These are phyloP conservation scores for Gossypium laxum DNA, from an alignment of 441 rosid genomes.

Conservation along the genomic window DNA sequence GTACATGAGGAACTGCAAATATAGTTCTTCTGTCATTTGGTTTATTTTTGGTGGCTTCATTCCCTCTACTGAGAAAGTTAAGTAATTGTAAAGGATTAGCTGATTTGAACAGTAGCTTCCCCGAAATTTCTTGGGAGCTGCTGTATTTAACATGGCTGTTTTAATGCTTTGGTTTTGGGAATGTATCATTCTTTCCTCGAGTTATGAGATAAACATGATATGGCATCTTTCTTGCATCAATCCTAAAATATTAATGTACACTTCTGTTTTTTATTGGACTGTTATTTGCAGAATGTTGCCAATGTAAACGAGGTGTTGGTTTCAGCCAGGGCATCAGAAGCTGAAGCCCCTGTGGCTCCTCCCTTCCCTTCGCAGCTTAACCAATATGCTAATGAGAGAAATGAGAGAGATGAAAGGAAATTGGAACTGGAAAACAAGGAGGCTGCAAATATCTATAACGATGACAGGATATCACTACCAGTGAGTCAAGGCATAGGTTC, in stretches of 20 bases:
- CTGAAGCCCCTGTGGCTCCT: slow-evolving; percentile 37
- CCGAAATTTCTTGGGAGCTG: background rate
- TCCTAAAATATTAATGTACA: background rate
- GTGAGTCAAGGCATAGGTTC: slow-evolving; percentile 28
- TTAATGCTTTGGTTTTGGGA: background rate
- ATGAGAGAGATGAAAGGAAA: slow-evolving; percentile 30
- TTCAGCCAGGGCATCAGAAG: slow-evolving; percentile 47
- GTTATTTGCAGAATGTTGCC: slow-evolving; percentile 34
- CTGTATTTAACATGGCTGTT: background rate
- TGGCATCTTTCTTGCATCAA: background rate
- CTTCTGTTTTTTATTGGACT: background rate
- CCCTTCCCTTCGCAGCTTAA: slow-evolving; percentile 30
- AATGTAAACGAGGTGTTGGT: slow-evolving; percentile 41
- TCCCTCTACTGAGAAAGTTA: background rate
- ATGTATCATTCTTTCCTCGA: background rate
- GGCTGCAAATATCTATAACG: slow-evolving; percentile 28
- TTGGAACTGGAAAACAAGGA: slow-evolving; percentile 33
- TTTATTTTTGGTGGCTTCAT: background rate
- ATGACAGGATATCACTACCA: slow-evolving; percentile 25
- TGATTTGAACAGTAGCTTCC: background rate
- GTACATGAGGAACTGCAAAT: background rate
- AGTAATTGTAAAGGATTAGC: background rate
- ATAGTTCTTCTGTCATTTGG: background rate
- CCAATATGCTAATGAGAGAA: slow-evolving; percentile 20
- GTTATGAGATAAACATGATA: background rate